Evolutionary conservation across 495 filamentous ascomycete species (phyloP).

Genomic region (Hypoxylon subgilvum): DNA sequence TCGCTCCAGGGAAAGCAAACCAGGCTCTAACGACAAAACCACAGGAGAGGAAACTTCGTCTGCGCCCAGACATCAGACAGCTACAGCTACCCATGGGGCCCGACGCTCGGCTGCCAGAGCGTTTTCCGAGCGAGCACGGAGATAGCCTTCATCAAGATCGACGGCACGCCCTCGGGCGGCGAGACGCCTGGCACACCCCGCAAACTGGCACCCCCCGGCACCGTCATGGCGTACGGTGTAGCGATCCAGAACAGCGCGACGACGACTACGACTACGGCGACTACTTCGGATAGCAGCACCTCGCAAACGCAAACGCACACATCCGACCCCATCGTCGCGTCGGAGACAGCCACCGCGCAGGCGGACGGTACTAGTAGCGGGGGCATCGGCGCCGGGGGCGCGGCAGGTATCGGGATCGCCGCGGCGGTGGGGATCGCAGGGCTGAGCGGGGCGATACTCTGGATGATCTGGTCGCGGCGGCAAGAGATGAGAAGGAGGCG

Average conservation of each 20-base stretch:
- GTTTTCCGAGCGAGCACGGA: slow-evolving; percentile 19
- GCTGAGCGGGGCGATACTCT: slow-evolving; percentile 8
- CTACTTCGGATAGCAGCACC: background rate
- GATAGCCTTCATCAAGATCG: slow-evolving; percentile 26
- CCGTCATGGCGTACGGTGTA: slow-evolving; percentile 31
- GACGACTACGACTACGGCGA: background rate
- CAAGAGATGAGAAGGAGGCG: slow-evolving; percentile 10
- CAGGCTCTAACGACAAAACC: slow-evolving; percentile 7
- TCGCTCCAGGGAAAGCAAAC: background rate
- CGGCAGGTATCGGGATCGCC: slow-evolving; percentile 18
- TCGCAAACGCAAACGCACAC: no score
- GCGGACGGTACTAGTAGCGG: background rate
- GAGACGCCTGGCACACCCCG: slow-evolving; percentile 12
- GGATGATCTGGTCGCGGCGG: slow-evolving; percentile 21
- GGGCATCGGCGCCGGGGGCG: slow-evolving; percentile 9
- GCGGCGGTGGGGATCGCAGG: slow-evolving; percentile 10
- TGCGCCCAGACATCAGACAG: slow-evolving; percentile 25
- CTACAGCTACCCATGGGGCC: slow-evolving; percentile 28
- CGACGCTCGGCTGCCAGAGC: slow-evolving; percentile 20
- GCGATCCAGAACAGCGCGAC: slow-evolving; percentile 4
- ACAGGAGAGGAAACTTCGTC: slow-evolving; percentile 22
- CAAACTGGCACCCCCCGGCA: slow-evolving; percentile 16
- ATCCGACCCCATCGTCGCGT: background rate
- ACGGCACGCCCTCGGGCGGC: slow-evolving; percentile 12
- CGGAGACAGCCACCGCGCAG: no score